Conservation (phyloP, 352 stramenopile species). For the Phytophthora cryptogea region DNA sequence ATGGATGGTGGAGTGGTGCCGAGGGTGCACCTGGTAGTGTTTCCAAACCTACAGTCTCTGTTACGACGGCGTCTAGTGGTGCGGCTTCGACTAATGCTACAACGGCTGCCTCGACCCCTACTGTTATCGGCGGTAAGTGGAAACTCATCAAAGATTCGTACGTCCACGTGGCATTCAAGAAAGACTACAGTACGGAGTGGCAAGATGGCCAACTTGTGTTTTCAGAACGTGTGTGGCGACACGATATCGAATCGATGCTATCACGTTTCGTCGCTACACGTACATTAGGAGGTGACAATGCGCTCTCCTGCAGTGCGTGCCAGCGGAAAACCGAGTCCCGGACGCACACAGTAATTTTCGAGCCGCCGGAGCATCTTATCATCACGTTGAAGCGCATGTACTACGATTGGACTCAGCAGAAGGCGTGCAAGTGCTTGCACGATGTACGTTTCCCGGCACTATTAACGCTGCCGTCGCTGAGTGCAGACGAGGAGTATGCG, state of each 20-base stretch:
- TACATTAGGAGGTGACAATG: slow-evolving; percentile 82
- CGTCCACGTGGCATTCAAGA: slow-evolving; percentile 89
- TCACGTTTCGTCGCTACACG: slow-evolving; percentile 78
- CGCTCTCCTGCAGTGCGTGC: slow-evolving; percentile 73
- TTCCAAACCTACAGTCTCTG: slow-evolving; percentile 20
- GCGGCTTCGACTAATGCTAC: slow-evolving; percentile 12
- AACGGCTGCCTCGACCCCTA: slow-evolving; percentile 10
- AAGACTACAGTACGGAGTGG: slow-evolving; percentile 90
- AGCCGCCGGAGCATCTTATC: slow-evolving; percentile 83
- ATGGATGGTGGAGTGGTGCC: slow-evolving; percentile 78
- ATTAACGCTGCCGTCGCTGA: slow-evolving; percentile 71
- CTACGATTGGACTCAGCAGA: slow-evolving; percentile 89
- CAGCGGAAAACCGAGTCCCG: slow-evolving; percentile 80
- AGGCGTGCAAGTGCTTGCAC: slow-evolving; percentile 86
- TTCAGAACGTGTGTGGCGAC: slow-evolving; percentile 84
- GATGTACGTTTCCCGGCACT: slow-evolving; percentile 79
- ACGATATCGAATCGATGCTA: slow-evolving; percentile 85
- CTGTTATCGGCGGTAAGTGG: slow-evolving; percentile 53
- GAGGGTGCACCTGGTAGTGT: slow-evolving; percentile 37
- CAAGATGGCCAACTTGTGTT: slow-evolving; percentile 74
- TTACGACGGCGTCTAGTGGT: slow-evolving; percentile 18
- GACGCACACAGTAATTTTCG: slow-evolving; percentile 80
- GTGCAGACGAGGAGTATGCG: slow-evolving; percentile 51
- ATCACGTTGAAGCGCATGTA: slow-evolving; percentile 91
- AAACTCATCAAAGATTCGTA: slow-evolving; percentile 85